Evolutionary conservation across 441 rosid genomes (phyloP).

Genomic region (Gossypium trilobum): DNA sequence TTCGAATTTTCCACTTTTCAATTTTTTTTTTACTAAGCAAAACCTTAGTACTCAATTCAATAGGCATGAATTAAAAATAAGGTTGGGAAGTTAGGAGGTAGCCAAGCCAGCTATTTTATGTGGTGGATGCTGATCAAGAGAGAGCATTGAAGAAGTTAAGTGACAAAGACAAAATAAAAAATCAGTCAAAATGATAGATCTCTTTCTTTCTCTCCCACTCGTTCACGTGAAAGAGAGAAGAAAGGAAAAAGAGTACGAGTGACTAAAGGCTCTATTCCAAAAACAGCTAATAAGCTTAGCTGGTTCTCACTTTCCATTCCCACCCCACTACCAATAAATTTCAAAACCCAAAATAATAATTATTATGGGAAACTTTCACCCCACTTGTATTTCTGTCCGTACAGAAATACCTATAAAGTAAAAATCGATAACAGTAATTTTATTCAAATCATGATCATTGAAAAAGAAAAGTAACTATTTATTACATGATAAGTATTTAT

Average conservation of each 20-base stretch:
- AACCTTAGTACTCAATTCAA: too few relatives aligned
- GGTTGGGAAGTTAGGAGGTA: neutral
- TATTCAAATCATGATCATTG: too few relatives aligned
- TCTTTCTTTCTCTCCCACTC: neutral
- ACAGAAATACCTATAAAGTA: neutral
- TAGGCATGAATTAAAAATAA: neutral
- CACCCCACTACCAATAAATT: neutral
- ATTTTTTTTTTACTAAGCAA: too few relatives aligned
- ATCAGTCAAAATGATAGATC: neutral
- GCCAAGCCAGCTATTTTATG: slow-evolving; percentile 1
- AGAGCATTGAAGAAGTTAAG: neutral
- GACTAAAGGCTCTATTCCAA: neutral
- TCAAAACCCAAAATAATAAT: too few relatives aligned
- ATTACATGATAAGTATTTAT: too few relatives aligned
- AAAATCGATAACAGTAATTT: too few relatives aligned
- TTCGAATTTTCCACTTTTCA: too few relatives aligned
- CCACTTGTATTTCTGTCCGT: neutral
- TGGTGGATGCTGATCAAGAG: neutral
- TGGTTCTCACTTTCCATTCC: neutral
- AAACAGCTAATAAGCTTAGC: neutral
- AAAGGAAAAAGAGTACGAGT: neutral
- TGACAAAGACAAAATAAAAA: neutral
- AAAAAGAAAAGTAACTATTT: too few relatives aligned
- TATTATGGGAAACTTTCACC: neutral
- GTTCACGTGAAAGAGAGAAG: neutral